These are phyloP conservation scores for Hanseniaspora nectarophila DNA, from an alignment of 805 yeast genomes.

Conservation along the genomic window DNA sequence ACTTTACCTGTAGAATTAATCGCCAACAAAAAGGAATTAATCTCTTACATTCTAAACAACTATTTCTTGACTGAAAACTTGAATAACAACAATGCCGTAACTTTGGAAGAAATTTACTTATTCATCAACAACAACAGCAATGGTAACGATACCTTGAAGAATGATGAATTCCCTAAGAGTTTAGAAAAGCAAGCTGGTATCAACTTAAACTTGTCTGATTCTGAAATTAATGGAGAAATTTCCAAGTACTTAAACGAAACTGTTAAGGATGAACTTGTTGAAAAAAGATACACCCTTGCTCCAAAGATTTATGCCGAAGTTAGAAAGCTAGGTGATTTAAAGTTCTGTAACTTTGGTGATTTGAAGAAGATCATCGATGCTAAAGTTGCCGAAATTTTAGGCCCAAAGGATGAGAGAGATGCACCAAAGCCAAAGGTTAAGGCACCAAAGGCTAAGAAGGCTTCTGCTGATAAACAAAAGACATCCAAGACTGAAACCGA, in stretches of 20 bases:
- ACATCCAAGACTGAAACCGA: constrained; percentile 15
- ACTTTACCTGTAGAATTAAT: constrained; percentile 27
- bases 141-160: constrained; percentile 30
- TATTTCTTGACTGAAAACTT: constrained; percentile 12
- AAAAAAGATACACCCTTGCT: constrained; percentile 68
- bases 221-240: constrained; percentile 50
- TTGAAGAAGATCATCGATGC: constrained; percentile 83
- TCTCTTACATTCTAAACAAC: constrained; percentile 32
- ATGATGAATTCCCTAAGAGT: constrained; percentile 39
- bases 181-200: constrained; percentile 62
- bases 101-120: constrained; percentile 59
- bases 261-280: constrained; percentile 38
- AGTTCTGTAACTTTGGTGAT: constrained; percentile 82
- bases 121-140: constrained; percentile 39
- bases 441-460: constrained; percentile 7
- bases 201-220: constrained; percentile 60
- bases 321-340: constrained; percentile 59
- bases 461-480: constrained; percentile 17
- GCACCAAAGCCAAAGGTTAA: constrained; percentile 28
- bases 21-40: constrained; percentile 26
- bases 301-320: constrained; percentile 68
- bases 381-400: constrained; percentile 56
- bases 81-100: constrained; percentile 10
- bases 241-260: constrained; percentile 46
- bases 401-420: constrained; percentile 96